Percentiles rank a stretch among this genome's conserved stretches.
phyloP scores from a whole-genome alignment of 495 filamentous ascomycete genomes.

The Barbatosphaeria neglecta region DNA sequence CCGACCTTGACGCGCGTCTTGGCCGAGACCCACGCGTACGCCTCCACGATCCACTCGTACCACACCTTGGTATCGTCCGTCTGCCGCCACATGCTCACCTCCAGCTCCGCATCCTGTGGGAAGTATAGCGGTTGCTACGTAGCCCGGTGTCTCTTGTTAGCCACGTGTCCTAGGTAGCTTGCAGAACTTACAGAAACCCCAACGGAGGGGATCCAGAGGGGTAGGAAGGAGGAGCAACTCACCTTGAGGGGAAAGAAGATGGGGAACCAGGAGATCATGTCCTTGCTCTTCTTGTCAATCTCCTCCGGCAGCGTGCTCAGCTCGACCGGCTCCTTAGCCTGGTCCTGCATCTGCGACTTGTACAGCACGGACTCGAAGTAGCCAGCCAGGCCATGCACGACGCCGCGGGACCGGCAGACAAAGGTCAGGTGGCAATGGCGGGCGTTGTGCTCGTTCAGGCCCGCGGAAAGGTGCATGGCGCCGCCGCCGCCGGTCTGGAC shows the following conservation, averaged over 20 bases:
- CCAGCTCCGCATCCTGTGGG: slow-evolving; percentile 71
- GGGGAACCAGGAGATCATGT: slow-evolving; percentile 99
- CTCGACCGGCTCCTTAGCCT: slow-evolving; percentile 48
- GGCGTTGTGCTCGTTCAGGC: slow-evolving; percentile 79
- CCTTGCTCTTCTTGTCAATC: slow-evolving; percentile 79
- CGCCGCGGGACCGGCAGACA: slow-evolving; percentile 57
- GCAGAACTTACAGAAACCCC: too few species aligned
- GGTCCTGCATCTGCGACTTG: slow-evolving; percentile 11
- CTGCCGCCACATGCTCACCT: slow-evolving; percentile 87
- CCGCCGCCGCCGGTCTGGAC: slow-evolving; percentile 40
- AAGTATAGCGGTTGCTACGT: slow-evolving; percentile 83
- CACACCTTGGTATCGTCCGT: slow-evolving; percentile 93
- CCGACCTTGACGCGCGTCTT: slow-evolving; percentile 62
- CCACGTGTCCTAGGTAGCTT: too few species aligned
- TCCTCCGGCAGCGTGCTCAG: slow-evolving; percentile 86
- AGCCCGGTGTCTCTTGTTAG: slow-evolving; percentile 7
- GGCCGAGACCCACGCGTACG: slow-evolving; percentile 50
- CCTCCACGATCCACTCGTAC: slow-evolving; percentile 97
- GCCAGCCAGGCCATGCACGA: slow-evolving; percentile 82
- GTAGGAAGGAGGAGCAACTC: slow-evolving; percentile 13
- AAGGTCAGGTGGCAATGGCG: slow-evolving; percentile 66
- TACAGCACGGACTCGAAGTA: slow-evolving; percentile 96
- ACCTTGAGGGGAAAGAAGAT: slow-evolving; percentile 97
- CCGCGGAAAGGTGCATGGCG: slow-evolving; percentile 44
- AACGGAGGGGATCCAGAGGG: too few species aligned